Conservation (phyloP, 768 basidiomycete species). For the Suillus occidentalis region DNA sequence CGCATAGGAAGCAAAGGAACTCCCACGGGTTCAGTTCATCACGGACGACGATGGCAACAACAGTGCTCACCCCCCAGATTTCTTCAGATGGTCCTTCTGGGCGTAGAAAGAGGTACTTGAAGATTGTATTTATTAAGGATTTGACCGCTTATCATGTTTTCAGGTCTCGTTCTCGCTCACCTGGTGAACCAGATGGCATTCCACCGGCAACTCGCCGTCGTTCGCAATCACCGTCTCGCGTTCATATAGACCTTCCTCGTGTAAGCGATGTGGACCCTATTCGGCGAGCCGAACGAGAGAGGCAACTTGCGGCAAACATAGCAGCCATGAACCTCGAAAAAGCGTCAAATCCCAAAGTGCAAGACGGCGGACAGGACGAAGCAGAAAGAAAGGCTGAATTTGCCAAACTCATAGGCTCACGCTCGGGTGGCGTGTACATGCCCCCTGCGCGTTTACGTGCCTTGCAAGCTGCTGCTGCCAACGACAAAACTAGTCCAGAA, state of each 20-base stretch:
- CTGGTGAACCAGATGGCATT: conserved; percentile 30
- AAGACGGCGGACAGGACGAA: conserved; percentile 41
- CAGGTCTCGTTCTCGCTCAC: conserved; percentile 53
- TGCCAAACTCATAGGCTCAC: conserved; percentile 76
- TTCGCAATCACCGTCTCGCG: conserved; percentile 35
- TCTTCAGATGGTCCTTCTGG: conserved; percentile 39
- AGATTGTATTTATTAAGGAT: background rate
- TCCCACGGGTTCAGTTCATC: background rate
- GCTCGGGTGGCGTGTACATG: conserved; percentile 94
- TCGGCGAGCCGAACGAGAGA: conserved; percentile 74
- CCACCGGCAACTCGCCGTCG: conserved; percentile 43
- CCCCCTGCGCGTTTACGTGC: conserved; percentile 92
- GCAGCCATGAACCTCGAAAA: conserved; percentile 70
- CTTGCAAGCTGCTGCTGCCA: conserved; percentile 71
- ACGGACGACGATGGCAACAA: conserved; percentile 41
- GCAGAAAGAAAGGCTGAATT: conserved; percentile 85
- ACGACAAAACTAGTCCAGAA: conserved; percentile 82
- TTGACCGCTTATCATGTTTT: background rate
- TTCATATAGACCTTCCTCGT: conserved; percentile 42
- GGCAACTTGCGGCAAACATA: conserved; percentile 70
- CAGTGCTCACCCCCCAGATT: conserved; percentile 29
- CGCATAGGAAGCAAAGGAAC: background rate
- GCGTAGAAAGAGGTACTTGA: conserved; percentile 44
- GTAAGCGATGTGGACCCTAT: conserved; percentile 76
- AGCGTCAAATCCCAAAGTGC: conserved; percentile 51